Conservation (phyloP, 2,329 filamentous ascomycete genomes). For the Colletotrichum orbiculare region DNA sequence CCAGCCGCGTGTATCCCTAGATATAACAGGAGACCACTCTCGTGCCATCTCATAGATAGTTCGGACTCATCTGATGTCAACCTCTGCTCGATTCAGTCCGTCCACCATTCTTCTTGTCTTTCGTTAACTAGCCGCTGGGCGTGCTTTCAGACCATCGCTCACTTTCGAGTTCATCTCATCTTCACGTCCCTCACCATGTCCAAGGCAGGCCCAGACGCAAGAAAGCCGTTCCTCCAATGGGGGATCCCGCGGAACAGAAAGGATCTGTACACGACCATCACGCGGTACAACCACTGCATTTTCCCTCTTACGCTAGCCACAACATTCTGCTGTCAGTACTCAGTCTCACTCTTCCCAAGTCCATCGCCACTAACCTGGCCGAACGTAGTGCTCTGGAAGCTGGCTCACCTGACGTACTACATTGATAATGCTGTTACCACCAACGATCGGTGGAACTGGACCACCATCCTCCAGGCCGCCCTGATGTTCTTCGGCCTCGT, state of each 20-base stretch:
- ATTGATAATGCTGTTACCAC: conserved; percentile 1
- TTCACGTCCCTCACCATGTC: not conserved
- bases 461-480: conserved; percentile 4
- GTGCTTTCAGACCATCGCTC: too few relatives aligned
- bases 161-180: too few relatives aligned
- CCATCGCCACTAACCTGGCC: not conserved
- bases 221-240: not conserved
- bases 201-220: not conserved
- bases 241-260: not conserved
- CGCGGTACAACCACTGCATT: conserved; percentile 10
- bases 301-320: conserved; percentile 3
- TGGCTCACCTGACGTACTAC: not conserved
- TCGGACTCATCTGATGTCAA: too few relatives aligned
- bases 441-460: conserved; percentile 9
- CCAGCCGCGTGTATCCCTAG: too few relatives aligned
- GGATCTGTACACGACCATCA: conserved; percentile 12
- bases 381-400: conserved; percentile 3
- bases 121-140: too few relatives aligned
- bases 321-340: conserved; percentile 9
- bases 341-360: not conserved
- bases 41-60: too few relatives aligned
- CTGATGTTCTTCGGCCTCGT: not conserved
- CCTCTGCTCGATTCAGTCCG: too few relatives aligned
- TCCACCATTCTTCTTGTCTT: too few relatives aligned
- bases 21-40: too few relatives aligned